These are phyloP conservation scores for Auriculariales sp. DNA, from an alignment of 768 basidiomycete genomes.

Conservation along the genomic window DNA sequence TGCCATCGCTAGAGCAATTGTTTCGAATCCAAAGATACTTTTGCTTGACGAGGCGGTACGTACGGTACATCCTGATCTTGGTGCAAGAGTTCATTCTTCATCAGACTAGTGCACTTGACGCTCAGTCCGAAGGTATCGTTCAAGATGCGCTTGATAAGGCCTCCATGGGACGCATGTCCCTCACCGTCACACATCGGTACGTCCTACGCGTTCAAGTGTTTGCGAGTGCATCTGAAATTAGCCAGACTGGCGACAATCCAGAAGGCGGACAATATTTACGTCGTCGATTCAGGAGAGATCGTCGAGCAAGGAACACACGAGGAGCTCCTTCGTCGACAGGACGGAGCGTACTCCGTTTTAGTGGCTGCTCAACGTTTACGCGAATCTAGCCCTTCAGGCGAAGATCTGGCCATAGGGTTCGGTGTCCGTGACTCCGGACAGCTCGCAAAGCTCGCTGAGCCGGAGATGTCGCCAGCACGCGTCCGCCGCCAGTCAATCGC, in stretches of 20 bases:
- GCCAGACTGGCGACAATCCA: conserved; percentile 25
- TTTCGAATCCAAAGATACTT: conserved; percentile 20
- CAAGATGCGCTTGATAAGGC: conserved; percentile 23
- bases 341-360: conserved; percentile 16
- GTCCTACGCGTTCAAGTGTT: conserved; percentile 24
- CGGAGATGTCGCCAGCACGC: conserved; percentile 53
- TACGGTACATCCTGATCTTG: conserved; percentile 80
- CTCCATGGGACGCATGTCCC: conserved; percentile 26
- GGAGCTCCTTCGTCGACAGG: conserved; percentile 12
- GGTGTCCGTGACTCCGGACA: conserved; percentile 18
- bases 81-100: conserved; percentile 5
- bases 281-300: conserved; percentile 27
- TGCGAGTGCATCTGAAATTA: conserved; percentile 70
- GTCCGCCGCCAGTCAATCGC: too few species aligned
- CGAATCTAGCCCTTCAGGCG: conserved; percentile 9
- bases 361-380: conserved; percentile 16
- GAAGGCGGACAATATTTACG: conserved; percentile 24
- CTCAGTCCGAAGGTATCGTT: conserved; percentile 25
- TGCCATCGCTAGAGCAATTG: conserved; percentile 28
- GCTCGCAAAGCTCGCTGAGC: too few species aligned
- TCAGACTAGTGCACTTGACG: conserved; percentile 22
- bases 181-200: conserved; percentile 26
- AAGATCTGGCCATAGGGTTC: too few species aligned
- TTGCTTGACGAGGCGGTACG: neutral
- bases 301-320: conserved; percentile 24